Evolutionary conservation across 257 asterid genomes (phyloP), one percentile per base, ranked within the genome.

Genomic region (Lavandula angustifolia): DNA sequence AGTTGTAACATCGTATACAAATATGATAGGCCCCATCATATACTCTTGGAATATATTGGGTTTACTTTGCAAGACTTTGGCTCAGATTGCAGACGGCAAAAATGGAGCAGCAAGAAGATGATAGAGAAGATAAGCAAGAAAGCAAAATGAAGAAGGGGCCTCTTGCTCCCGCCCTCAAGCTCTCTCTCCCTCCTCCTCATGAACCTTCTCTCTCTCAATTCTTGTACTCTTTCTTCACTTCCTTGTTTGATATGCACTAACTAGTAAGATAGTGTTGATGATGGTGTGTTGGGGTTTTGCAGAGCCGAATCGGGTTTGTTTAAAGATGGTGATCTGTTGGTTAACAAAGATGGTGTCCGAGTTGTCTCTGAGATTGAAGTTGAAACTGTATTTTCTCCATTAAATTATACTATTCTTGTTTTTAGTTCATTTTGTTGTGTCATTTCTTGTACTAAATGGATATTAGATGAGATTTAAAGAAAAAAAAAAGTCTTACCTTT

Each of bases 271-370:
- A 42, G 4, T 11, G 47, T 0, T 12, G 50, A 12, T 44, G 3
- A 3, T 44, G 50, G 2, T 16, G 31, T 6, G 8, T 22, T 37
- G 61, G 12, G 56, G 1, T 49, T 61, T 3, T 49, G 67, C 73
- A 89, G 97, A 81, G 77, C 95, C 54, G 86, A 79, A 62, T 87
- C 99, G 16, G 97, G 97, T 66, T 84, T 95, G 16, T 90, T 87
- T 61, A 86, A 79, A 85, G 87, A 84, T 82, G 97, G 95, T 13
- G 97, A 94, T 82, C 87, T 94, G 64, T 80, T 90, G 80, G 99
- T 94, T 66, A 94, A 87, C 79, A 79, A 81, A 70, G 88, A 94
- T 58, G 96, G 99, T 7, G 95, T 90, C 68, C 85, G 95, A 54
- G 72, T 94, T 71, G 92, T 90, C 41, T 78, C 97, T 17, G 81